A percentile compares a stretch with the other conserved stretches of the same genome.
phyloP scores from a whole-genome alignment of 139 green algal genomes.

The Desmodesmus armatus region DNA sequence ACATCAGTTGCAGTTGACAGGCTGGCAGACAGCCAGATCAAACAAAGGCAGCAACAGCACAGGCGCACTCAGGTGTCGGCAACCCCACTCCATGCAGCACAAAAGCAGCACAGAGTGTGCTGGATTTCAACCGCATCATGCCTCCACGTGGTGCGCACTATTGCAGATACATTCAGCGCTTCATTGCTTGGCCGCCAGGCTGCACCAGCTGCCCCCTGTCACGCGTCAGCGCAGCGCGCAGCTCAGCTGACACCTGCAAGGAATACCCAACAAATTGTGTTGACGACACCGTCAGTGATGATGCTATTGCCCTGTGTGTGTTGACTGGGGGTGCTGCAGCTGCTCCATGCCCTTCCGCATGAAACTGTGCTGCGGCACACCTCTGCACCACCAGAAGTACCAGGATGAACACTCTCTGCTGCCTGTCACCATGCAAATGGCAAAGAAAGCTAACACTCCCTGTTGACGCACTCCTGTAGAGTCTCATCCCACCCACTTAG shows the following conservation, averaged over 20 bases:
- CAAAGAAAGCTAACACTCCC: background rate
- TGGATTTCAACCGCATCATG: no score
- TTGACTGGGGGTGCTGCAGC: background rate
- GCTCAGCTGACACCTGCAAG: conserved; percentile 33
- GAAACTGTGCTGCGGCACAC: background rate
- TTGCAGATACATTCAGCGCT: conserved; percentile 30
- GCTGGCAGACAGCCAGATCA: no score
- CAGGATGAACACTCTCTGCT: background rate
- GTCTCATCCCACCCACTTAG: background rate
- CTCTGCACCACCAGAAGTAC: background rate
- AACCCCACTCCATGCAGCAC: no score
- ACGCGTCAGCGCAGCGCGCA: conserved; percentile 17
- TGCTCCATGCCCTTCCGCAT: background rate
- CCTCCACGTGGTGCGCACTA: no score
- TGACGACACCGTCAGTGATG: background rate
- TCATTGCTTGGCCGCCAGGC: background rate
- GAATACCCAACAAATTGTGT: background rate
- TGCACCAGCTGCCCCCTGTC: background rate
- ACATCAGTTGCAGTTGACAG: no score
- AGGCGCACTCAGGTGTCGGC: no score
- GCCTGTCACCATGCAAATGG: background rate
- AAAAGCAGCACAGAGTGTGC: no score
- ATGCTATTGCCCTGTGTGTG: background rate
- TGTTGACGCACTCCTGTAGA: background rate
- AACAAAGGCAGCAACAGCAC: no score